phyloP scores from a whole-genome alignment of 805 yeast species.

The Yamadazyma sp. region DNA sequence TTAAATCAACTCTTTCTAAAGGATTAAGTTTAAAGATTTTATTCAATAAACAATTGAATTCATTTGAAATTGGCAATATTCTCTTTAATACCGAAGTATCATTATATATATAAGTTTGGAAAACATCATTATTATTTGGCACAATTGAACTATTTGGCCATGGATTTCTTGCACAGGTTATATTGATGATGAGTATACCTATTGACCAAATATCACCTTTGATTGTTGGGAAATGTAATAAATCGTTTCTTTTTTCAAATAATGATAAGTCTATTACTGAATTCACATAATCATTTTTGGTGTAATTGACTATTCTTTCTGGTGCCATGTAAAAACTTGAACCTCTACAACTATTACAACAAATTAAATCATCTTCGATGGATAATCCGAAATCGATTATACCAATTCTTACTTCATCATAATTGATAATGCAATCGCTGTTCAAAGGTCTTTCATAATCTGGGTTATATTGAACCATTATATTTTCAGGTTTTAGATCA shows the following conservation, averaged over 20 bases:
- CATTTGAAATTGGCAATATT: slow-evolving; percentile 71
- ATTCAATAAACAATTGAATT: slow-evolving; percentile 52
- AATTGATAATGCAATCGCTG: slow-evolving; percentile 22
- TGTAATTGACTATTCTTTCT: slow-evolving; percentile 58
- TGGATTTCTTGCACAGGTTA: slow-evolving; percentile 82
- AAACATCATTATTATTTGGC: slow-evolving; percentile 55
- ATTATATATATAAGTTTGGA: slow-evolving; percentile 60
- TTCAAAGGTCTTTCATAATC: slow-evolving; percentile 19
- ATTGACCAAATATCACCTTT: slow-evolving; percentile 84
- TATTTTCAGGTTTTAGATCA: slow-evolving; percentile 47
- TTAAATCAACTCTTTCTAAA: slow-evolving; percentile 42
- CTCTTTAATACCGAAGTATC: slow-evolving; percentile 49
- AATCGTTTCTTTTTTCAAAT: slow-evolving; percentile 11
- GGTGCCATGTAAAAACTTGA: slow-evolving; percentile 93
- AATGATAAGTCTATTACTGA: slow-evolving; percentile 29
- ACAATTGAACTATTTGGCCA: slow-evolving; percentile 76
- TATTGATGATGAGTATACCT: slow-evolving; percentile 75
- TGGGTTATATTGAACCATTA: slow-evolving; percentile 33
- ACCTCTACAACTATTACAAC: slow-evolving; percentile 78
- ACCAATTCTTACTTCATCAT: slow-evolving; percentile 52
- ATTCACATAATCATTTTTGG: slow-evolving; percentile 25
- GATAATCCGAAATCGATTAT: slow-evolving; percentile 92
- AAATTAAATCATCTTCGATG: slow-evolving; percentile 52
- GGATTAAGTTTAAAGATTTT: slow-evolving; percentile 47
- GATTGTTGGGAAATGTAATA: slow-evolving; percentile 53